Percentiles rank a stretch among this genome's conserved stretches.
phyloP scores from a whole-genome alignment of 176 grass and related monocot genomes.

The Hsuehochloa calcarea region DNA sequence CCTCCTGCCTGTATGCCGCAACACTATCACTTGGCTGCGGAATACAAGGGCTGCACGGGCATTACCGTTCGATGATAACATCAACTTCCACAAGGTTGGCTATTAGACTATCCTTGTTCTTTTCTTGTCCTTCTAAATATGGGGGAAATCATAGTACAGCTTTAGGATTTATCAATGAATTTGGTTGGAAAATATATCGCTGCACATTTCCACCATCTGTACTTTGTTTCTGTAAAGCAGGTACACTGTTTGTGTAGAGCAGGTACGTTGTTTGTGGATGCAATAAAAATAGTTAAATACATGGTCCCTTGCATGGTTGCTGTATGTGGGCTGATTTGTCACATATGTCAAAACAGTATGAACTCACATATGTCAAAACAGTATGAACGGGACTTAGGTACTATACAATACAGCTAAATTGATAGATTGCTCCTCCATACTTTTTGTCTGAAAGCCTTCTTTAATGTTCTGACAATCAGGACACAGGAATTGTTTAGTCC shows the following conservation, averaged over 20 bases:
- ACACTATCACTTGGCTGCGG: constrained; percentile 94
- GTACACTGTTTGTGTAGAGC: too few species aligned
- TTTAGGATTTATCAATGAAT: not conserved
- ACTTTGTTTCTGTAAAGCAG: not conserved
- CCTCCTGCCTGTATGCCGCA: constrained; percentile 88
- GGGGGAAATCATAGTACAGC: not conserved
- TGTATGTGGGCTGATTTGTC: not conserved
- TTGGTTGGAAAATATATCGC: constrained; percentile 2
- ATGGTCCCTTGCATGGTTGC: too few species aligned
- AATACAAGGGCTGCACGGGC: constrained; percentile 68
- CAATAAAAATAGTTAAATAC: too few species aligned
- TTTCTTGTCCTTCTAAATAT: not conserved
- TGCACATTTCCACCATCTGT: not conserved
- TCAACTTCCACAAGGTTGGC: constrained; percentile 93
- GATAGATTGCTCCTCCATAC: not conserved
- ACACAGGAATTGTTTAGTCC: not conserved
- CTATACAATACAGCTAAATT: constrained; percentile 10
- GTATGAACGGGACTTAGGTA: not conserved
- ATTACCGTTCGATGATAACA: constrained; percentile 93
- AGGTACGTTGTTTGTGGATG: too few species aligned
- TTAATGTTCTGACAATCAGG: not conserved
- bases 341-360: not conserved
- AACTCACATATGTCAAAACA: not conserved
- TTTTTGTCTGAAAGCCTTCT: constrained; percentile 29
- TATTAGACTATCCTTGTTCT: not conserved